phyloP scores from a whole-genome alignment of 352 stramenopile genomes.

The Thraustochytrium sp. region DNA sequence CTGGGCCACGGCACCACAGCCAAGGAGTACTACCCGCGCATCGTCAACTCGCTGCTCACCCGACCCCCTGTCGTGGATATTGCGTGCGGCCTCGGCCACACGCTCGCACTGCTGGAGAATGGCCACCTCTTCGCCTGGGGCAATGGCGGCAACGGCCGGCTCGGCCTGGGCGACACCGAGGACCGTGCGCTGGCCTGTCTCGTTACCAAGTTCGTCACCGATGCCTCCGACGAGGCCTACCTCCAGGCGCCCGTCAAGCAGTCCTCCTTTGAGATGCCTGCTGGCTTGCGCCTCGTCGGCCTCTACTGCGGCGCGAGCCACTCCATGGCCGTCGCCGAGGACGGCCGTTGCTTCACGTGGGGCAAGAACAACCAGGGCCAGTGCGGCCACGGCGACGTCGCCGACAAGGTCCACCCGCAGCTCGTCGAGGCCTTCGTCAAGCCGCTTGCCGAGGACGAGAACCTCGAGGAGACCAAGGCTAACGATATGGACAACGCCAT shows the following conservation, averaged over 20 bases:
- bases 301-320: slow-evolving; percentile 25
- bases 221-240: slow-evolving; percentile 1
- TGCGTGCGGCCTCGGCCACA: slow-evolving; percentile 52
- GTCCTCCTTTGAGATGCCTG: slow-evolving; percentile 11
- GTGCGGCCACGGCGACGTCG: slow-evolving; percentile 39
- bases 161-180: slow-evolving; percentile 62
- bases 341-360: slow-evolving; percentile 42
- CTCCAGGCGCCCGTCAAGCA: slow-evolving; percentile 3
- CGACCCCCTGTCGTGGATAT: slow-evolving; percentile 48
- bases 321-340: slow-evolving; percentile 27
- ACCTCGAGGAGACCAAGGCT: neutral
- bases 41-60: slow-evolving; percentile 37
- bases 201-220: slow-evolving; percentile 38
- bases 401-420: slow-evolving; percentile 24
- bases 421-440: neutral
- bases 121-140: slow-evolving; percentile 47
- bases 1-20: slow-evolving; percentile 37
- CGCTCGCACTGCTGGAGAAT: slow-evolving; percentile 42
- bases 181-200: slow-evolving; percentile 53
- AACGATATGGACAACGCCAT: slow-evolving; percentile 37
- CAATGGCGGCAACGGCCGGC: slow-evolving; percentile 46
- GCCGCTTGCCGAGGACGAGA: neutral
- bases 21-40: slow-evolving; percentile 40
- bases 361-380: slow-evolving; percentile 45
- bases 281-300: neutral